Evolutionary conservation across 345 rosid species (phyloP).

Genomic region (Diplotaxis tenuifolia): DNA sequence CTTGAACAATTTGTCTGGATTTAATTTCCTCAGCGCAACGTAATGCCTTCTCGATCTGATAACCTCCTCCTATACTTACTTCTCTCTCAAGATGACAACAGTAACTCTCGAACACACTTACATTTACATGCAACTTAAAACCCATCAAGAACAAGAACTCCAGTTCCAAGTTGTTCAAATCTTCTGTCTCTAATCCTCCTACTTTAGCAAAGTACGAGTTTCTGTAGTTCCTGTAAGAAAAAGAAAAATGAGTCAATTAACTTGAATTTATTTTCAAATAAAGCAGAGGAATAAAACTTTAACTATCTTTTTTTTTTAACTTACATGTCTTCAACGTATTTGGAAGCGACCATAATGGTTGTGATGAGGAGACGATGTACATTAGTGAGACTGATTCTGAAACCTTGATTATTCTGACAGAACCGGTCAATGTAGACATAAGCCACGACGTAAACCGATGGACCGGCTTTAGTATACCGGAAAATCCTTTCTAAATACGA

Average conservation of each 20-base stretch:
- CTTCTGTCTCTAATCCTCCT: conserved; percentile 72
- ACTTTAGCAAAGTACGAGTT: conserved; percentile 80
- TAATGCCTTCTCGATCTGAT: conserved; percentile 75
- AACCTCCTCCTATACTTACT: conserved; percentile 85
- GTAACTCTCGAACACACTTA: conserved; percentile 88
- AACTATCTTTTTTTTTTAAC: conserved; percentile 16
- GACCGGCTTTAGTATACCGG: conserved; percentile 78
- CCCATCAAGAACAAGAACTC: conserved; percentile 87
- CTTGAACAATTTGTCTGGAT: conserved; percentile 52
- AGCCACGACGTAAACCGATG: conserved; percentile 83
- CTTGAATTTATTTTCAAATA: not conserved
- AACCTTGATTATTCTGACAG: conserved; percentile 70
- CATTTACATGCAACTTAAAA: conserved; percentile 82
- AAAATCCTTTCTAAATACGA: conserved; percentile 82
- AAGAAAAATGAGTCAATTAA: not conserved
- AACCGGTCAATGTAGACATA: conserved; percentile 88
- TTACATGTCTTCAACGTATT: conserved; percentile 89
- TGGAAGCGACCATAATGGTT: conserved; percentile 87
- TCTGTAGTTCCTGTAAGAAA: conserved; percentile 64
- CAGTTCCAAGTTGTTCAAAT: conserved; percentile 69
- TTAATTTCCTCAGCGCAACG: conserved; percentile 87
- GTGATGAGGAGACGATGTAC: conserved; percentile 82
- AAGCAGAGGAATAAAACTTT: not conserved
- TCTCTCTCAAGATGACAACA: conserved; percentile 88
- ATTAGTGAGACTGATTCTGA: conserved; percentile 59